These are phyloP conservation scores for Trichoderma asperellum DNA, from an alignment of 2,329 filamentous ascomycete genomes.

Conservation along the genomic window DNA sequence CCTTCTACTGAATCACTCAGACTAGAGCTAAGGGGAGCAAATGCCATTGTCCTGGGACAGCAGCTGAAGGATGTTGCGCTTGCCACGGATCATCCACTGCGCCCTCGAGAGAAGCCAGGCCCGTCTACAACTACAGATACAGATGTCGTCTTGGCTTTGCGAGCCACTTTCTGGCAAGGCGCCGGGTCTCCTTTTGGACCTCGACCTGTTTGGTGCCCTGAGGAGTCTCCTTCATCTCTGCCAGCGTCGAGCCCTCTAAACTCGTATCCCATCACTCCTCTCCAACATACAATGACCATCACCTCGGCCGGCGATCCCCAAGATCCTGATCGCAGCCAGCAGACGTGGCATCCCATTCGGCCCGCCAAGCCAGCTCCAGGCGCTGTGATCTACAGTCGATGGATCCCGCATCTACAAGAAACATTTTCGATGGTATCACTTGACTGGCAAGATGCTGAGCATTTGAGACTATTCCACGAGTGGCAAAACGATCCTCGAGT, in stretches of 20 bases:
- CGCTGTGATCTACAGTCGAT: constrained; percentile 75
- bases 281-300: constrained; percentile 51
- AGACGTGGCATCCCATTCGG: constrained; percentile 71
- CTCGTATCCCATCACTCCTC: constrained; percentile 54
- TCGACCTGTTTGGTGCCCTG: constrained; percentile 64
- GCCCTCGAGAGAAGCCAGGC: constrained; percentile 39
- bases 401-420: constrained; percentile 74
- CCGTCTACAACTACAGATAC: constrained; percentile 35
- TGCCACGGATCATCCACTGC: constrained; percentile 53
- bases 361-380: constrained; percentile 72
- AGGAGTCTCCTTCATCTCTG: constrained; percentile 46
- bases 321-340: constrained; percentile 48
- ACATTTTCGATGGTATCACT: constrained; percentile 78
- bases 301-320: constrained; percentile 47
- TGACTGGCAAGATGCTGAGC: constrained; percentile 65
- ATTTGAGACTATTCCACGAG: constrained; percentile 72
- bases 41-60: constrained; percentile 41
- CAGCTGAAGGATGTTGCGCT: constrained; percentile 54
- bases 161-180: constrained; percentile 70
- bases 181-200: constrained; percentile 69
- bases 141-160: constrained; percentile 50
- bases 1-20: constrained; percentile 54
- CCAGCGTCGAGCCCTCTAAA: constrained; percentile 44
- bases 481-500: constrained; percentile 88
- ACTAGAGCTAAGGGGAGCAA: constrained; percentile 48